Evolutionary conservation across 805 yeast species (phyloP), one percentile per base, ranked within the genome.

Genomic region (Saturnispora mendoncae): DNA sequence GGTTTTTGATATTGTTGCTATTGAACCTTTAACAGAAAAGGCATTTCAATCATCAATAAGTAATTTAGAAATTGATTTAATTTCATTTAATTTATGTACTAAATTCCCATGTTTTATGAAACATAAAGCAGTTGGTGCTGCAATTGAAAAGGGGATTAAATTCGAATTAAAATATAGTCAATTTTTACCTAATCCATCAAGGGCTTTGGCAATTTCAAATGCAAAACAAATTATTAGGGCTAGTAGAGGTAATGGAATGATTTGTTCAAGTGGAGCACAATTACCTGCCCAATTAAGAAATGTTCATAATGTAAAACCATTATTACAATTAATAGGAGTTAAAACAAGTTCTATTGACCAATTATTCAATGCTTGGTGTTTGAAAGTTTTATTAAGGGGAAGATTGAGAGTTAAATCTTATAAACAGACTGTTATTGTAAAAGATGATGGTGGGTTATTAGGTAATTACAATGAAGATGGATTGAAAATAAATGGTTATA

Each of bases 71-170:
- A 68, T 88, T 33, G 97, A 92, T 61, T 46, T 92, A 20, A 72
- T 92, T 15, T 77, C 95, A 1, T 70, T 92, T 41, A 78, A 82
- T 40, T 72, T 81, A 56, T 62, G 72, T 20, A 65, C 68, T 33
- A 72, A 84, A 43, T 61, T 86, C 36, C 90, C 94, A 0, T 79
- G 76, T 47, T 84, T 78, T 56, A 64, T 92, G 49, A 82, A 82
- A 51, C 95, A 87, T 62, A 86, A 87, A 52, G 76, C 85, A 1
- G 69, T 86, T 7, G 83, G 95, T 33, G 77, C 86, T 32, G 96
- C 94, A 1, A 68, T 84, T 3, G 80, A 80, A 15, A 73, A 86
- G 38, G 97, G 97, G 2, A 72, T 86, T 20, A 76, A 77, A 49
- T 73, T 92, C 48, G 98, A 92, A 56, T 70, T 92, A 7, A 70